Percentiles rank a stretch among this genome's conserved stretches.
Evolutionary conservation across 805 yeast species (phyloP).

Genomic region (Monosporozyma solicola): DNA sequence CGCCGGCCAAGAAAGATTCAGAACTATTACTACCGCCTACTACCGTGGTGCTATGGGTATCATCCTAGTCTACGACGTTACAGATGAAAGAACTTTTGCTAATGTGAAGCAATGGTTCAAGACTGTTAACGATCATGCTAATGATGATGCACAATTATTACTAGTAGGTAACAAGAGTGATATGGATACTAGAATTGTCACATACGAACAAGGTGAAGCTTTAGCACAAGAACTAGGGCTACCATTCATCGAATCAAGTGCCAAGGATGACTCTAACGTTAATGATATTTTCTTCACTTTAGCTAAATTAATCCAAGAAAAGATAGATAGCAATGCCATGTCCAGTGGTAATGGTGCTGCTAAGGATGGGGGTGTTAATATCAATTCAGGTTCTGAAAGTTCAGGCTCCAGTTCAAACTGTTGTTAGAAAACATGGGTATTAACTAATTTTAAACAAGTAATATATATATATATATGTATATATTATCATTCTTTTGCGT

Average conservation of each 20-base stretch:
- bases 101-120: conserved; percentile 92
- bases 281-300: conserved; percentile 85
- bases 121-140: conserved; percentile 93
- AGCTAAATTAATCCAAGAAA: conserved; percentile 79
- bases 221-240: conserved; percentile 79
- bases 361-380: conserved; percentile 38
- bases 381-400: conserved; percentile 38
- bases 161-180: conserved; percentile 95
- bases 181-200: conserved; percentile 77
- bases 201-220: conserved; percentile 82
- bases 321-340: conserved; percentile 38
- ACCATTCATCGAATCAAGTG: conserved; percentile 93
- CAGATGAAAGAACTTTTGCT: conserved; percentile 85
- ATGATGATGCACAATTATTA: conserved; percentile 89
- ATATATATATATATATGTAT: background rate
- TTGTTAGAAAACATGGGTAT: conserved; percentile 35
- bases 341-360: conserved; percentile 42
- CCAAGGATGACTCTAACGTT: conserved; percentile 87
- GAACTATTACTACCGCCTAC: conserved; percentile 90
- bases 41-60: conserved; percentile 88
- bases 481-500: background rate
- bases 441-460: background rate
- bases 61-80: conserved; percentile 73
- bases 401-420: conserved; percentile 43
- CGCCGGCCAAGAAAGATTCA: conserved; percentile 94